Percentiles rank a stretch among this genome's conserved stretches.
These are phyloP conservation scores for Leucocoprinus sp. DNA, from an alignment of 768 basidiomycete genomes.

Conservation along the genomic window DNA sequence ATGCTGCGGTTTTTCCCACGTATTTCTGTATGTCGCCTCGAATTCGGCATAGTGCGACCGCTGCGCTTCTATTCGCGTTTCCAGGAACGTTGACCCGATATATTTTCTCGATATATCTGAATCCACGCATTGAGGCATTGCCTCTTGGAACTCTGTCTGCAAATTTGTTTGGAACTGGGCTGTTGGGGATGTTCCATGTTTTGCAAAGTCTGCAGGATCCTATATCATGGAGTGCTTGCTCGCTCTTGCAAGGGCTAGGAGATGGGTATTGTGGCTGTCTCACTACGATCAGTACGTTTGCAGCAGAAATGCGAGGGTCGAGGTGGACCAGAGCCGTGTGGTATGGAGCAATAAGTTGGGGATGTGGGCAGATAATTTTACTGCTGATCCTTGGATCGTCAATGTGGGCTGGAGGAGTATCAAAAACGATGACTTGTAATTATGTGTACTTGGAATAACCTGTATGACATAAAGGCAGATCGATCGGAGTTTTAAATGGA, in stretches of 20 bases:
- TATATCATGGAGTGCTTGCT: slow-evolving; percentile 49
- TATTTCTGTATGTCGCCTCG: slow-evolving; percentile 65
- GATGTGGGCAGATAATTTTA: slow-evolving; percentile 59
- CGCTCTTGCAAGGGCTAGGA: slow-evolving; percentile 68
- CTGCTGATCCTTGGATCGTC: slow-evolving; percentile 68
- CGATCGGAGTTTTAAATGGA: slow-evolving; percentile 17
- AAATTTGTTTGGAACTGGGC: slow-evolving; percentile 72
- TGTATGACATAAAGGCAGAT: slow-evolving; percentile 9
- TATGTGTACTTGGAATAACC: slow-evolving; percentile 21
- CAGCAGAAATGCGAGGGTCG: slow-evolving; percentile 64
- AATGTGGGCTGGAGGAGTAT: slow-evolving; percentile 36
- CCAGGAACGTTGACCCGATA: slow-evolving; percentile 87
- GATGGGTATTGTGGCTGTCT: slow-evolving; percentile 96
- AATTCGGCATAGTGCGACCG: slow-evolving; percentile 74
- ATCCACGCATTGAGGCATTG: slow-evolving; percentile 50
- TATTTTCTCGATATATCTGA: slow-evolving; percentile 63
- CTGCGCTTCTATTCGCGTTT: slow-evolving; percentile 83
- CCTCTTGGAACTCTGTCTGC: slow-evolving; percentile 76
- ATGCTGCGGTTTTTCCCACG: slow-evolving; percentile 67
- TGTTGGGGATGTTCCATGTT: slow-evolving; percentile 68
- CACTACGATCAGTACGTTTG: slow-evolving; percentile 91
- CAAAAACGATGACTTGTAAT: slow-evolving; percentile 42
- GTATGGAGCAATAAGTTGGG: slow-evolving; percentile 67
- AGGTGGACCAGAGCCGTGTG: slow-evolving; percentile 47
- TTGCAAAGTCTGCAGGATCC: slow-evolving; percentile 48